Evolutionary conservation across 805 yeast species (phyloP).

Genomic region (Candida adriatica): DNA sequence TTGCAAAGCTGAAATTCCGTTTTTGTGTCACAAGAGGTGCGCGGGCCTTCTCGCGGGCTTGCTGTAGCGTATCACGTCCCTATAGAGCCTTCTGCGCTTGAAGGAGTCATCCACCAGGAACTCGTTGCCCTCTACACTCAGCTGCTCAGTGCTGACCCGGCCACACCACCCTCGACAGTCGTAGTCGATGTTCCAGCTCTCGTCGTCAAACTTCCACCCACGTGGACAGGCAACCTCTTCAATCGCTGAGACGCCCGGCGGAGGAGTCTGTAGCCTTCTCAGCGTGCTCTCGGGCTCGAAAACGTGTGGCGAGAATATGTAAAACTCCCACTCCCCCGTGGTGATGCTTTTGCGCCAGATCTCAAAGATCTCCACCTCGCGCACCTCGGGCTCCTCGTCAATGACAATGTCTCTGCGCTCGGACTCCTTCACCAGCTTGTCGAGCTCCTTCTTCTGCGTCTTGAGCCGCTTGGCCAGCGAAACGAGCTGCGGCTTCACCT

Average conservation of each 20-base stretch:
- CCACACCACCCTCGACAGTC: slow-evolving; percentile 45
- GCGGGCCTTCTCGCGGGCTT: slow-evolving; percentile 30
- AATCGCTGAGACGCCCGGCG: slow-evolving; percentile 54
- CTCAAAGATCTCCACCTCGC: slow-evolving; percentile 72
- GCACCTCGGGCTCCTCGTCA: slow-evolving; percentile 57
- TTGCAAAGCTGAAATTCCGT: too few relatives aligned
- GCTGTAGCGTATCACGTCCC: slow-evolving; percentile 45
- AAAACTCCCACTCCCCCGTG: slow-evolving; percentile 54
- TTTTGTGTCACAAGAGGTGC: slow-evolving; percentile 13
- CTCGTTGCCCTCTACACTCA: slow-evolving; percentile 41
- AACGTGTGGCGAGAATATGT: slow-evolving; percentile 45
- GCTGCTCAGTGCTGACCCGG: slow-evolving; percentile 15
- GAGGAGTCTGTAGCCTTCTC: slow-evolving; percentile 45
- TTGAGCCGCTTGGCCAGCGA: slow-evolving; percentile 17
- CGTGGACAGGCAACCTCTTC: slow-evolving; percentile 57
- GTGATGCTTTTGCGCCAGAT: slow-evolving; percentile 59
- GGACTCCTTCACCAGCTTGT: slow-evolving; percentile 27
- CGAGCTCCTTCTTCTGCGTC: slow-evolving; percentile 25
- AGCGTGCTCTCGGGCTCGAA: slow-evolving; percentile 45
- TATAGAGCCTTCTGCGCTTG: slow-evolving; percentile 49
- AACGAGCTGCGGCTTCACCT: slow-evolving; percentile 25
- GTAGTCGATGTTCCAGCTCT: slow-evolving; percentile 60
- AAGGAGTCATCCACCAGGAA: slow-evolving; percentile 40
- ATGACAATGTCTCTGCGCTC: slow-evolving; percentile 51
- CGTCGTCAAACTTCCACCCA: slow-evolving; percentile 66